Base-by-base conservation (phyloP, 768 basidiomycete species). In the Lentinus brumalis region DNA sequence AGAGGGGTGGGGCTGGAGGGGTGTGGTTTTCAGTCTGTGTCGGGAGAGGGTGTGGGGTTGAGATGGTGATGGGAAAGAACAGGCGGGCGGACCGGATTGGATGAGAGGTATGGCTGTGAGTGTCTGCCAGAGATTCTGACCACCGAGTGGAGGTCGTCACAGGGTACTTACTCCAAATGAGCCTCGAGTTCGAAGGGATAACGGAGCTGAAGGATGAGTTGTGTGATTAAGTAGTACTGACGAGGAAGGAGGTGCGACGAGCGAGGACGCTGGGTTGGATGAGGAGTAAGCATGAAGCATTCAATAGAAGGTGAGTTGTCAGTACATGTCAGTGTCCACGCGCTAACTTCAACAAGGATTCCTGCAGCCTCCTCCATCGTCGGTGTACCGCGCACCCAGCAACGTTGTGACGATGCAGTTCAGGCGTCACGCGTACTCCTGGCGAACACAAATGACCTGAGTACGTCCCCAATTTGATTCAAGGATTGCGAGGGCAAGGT, bases 141-240 rank as follows among this genome's bases (percentile, higher is more conserved):
- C 78, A 76, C 50, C 79, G 74, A 15, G 68, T 74, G 42, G 70
- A 70, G 39, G 71, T 74, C 21, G 69, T 78, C 21, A 26, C 21
- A 2, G 21, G 21, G 21, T 26, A 26, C 21, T 26, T 26, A 16
- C 64, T 67, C 5, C 31, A 78, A 15, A 72, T 72, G 62, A 73
- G 71, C n/a, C 53, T 85, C 21, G 81, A 85, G 56, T 61, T 70
- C 3, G 89, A 89, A 60, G 87, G 87, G 4, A 65, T 87, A 55
- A 78, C 68, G 56, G 87, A 87, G 53, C 70, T 89, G 40, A 77
- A 72, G 15, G 82, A 84, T 63, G 80, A 81, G 42, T 66, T 89
- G 50, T 88, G 88, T 87, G 80, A 30, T n/a, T n/a, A n/a, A n/a
- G n/a, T n/a, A n/a, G n/a, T n/a, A n/a, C n/a, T n/a, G 21, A 77